Evolutionary conservation across 306 rosid species (phyloP), one percentile per base, ranked within the genome.

Genomic region (Inga oerstediana): DNA sequence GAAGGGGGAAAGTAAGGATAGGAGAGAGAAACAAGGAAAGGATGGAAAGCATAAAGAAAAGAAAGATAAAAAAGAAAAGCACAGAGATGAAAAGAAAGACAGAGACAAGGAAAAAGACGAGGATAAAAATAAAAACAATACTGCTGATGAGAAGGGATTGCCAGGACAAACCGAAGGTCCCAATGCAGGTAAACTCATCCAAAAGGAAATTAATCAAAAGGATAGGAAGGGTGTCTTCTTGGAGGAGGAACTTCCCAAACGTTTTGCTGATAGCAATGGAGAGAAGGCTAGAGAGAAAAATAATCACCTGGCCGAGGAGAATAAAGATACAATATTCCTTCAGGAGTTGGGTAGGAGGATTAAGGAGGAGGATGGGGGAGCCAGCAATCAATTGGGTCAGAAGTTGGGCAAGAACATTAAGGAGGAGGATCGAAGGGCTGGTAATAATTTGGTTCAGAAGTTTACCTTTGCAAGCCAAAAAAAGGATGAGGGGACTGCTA

Each of bases 11-110:
- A 83, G 85, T 69, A 91, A 84, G 83, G 99, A 92, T 68, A 94
- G 89, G 84, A 82, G 92, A 79, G 94, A 91, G 75, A 93, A 88
- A 81, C 94, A 93, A 81, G 93, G 89, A 82, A 89, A 86, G 45
- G 94, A 91, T 79, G 94, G 90, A 80, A 91, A 88, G 73, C 93
- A 87, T 80, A 86, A 79, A 86, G 95, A 90, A 79, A 92, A 92
- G 90, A 88, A 92, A 83, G 92, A 91, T 86, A 94, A 89, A 85
- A 93, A 90, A 86, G 93, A 89, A 85, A 96, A 88, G 67, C 77
- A 85, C 87, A 89, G 85, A 78, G 98, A 92, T 62, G 91, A 80
- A 58, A 90, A 88, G 92, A 93, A 91, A 87, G 94, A 93, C 16
- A 91, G 84, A 76, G 92, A 86, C 19, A 84, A 67, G 68, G 91